A percentile compares a stretch with the other conserved stretches of the same genome.
phyloP scores from a whole-genome alignment of 1,284 basidiomycete genomes.

The Lignosus rhinocerotis region DNA sequence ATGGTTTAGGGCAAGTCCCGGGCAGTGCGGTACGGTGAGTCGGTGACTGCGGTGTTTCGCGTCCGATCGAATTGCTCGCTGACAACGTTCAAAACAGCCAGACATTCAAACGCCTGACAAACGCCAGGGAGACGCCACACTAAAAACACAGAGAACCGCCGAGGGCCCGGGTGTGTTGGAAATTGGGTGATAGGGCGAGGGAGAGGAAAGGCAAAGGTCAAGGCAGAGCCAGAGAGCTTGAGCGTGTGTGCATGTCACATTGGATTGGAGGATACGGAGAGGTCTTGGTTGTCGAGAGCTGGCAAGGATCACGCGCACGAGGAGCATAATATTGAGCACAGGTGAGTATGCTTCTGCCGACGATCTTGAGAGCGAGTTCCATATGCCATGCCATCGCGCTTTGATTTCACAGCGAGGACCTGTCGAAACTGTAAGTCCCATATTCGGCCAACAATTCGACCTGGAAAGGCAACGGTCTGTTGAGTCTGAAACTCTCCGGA shows the following conservation, averaged over 20 bases:
- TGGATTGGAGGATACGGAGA: slow-evolving; percentile 9
- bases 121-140: slow-evolving; percentile 19
- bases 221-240: neutral
- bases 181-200: slow-evolving; percentile 10
- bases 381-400: slow-evolving; percentile 13
- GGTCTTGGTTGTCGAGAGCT: slow-evolving; percentile 10
- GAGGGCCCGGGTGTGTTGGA: neutral
- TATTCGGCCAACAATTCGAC: slow-evolving; percentile 17
- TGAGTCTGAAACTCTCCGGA: slow-evolving; percentile 23
- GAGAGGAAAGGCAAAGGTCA: neutral
- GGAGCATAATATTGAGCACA: slow-evolving; percentile 14
- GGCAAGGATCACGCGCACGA: slow-evolving; percentile 11
- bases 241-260: slow-evolving; percentile 14
- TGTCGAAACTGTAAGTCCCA: slow-evolving; percentile 20
- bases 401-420: slow-evolving; percentile 15
- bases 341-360: slow-evolving; percentile 26
- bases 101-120: slow-evolving; percentile 11
- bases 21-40: slow-evolving; percentile 22
- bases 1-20: slow-evolving; percentile 26
- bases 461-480: slow-evolving; percentile 20
- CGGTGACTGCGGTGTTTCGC: slow-evolving; percentile 21
- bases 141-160: neutral
- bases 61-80: slow-evolving; percentile 25
- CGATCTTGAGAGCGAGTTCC: slow-evolving; percentile 22
- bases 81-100: slow-evolving; percentile 15